Evolutionary conservation across 2,329 filamentous ascomycete genomes (phyloP), one percentile per base, ranked within the genome.

Genomic region (Aspergillus candidus): DNA sequence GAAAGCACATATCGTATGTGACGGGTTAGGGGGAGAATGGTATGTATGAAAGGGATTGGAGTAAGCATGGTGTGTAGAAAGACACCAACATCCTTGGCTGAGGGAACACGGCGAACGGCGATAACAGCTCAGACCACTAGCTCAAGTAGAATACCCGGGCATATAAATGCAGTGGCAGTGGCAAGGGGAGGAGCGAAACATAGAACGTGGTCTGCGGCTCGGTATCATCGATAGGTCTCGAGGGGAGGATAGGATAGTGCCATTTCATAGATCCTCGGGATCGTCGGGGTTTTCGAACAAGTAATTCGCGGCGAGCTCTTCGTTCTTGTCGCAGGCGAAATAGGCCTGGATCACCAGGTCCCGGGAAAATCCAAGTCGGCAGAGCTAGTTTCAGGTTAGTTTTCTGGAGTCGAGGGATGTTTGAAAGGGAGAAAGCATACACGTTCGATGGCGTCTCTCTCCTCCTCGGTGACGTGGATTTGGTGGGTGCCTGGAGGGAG

Each of bases 321-420:
- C 93, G 68, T 98, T 97, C 79, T 97, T 98, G 71, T 98, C 93
- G 69, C 93, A 98, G 30, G 93, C 93, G 65, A 98, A 98, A 72
- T 97, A 98, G 18, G 93, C 93, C 72, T 98, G 91, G 55, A 97
- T 95, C 40, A 93, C 93, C 57, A 89, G 81, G 57, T 97, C 89
- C 48, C 90, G 83, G 58, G 91, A 83, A 66, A 98, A 98, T 31
- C 93, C 93, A 35, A 98, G 82, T 52, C 86, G 85, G 72, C 88
- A 95, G 62, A 98, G 76, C 87, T 94, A 52, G 40, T 7, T 47
- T 15, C 50, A 40, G 49, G 53, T 56, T 47, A 57, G 54, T 37
- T 44, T 39, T 15, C 12, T 37, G 33, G 22, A 10, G 41, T 32
- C 17, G 38, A 15, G 11, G n/a, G 2, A 4, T 40, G 46, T 38